Conservation (phyloP, 345 rosid species). For the Hypericum perforatum region DNA sequence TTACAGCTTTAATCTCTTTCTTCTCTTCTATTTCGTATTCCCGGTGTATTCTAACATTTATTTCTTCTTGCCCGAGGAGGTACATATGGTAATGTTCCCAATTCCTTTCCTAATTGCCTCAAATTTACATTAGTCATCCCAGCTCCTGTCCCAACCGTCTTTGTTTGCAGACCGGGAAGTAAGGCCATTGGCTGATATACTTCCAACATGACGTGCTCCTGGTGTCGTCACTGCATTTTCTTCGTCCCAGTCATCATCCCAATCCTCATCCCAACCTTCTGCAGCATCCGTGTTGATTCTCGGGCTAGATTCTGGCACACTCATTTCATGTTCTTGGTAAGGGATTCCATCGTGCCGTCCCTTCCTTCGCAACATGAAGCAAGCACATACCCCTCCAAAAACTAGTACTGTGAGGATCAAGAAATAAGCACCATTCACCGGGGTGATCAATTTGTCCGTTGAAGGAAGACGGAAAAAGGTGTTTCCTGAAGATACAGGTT, state of each 20-base stretch:
- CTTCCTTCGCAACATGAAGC: conserved; percentile 51
- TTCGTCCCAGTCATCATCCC: conserved; percentile 97
- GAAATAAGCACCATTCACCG: conserved; percentile 84
- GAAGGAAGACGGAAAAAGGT: conserved; percentile 43
- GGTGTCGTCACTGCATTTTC: conserved; percentile 69
- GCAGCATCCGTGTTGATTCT: conserved; percentile 46
- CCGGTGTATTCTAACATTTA: no score
- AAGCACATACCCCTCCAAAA: conserved; percentile 48
- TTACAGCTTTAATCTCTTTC: no score
- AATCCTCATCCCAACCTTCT: conserved; percentile 80
- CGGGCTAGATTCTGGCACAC: conserved; percentile 34
- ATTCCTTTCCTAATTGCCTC: conserved; percentile 4
- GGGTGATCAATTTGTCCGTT: conserved; percentile 57
- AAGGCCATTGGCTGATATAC: conserved; percentile 67
- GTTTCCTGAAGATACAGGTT: conserved; percentile 20
- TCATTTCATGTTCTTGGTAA: conserved; percentile 88
- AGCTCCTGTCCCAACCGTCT: conserved; percentile 77
- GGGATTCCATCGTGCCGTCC: conserved; percentile 45
- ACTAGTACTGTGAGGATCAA: conserved; percentile 44
- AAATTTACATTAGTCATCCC: conserved; percentile 44
- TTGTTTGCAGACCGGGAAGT: conserved; percentile 53
- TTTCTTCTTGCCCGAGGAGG: not conserved
- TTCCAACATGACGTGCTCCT: conserved; percentile 29
- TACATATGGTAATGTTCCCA: not conserved
- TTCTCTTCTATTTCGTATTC: no score